A percentile compares a stretch with the other conserved stretches of the same genome.
phyloP scores from a whole-genome alignment of 805 yeast genomes.

The Kluyveromyces aestuarii region DNA sequence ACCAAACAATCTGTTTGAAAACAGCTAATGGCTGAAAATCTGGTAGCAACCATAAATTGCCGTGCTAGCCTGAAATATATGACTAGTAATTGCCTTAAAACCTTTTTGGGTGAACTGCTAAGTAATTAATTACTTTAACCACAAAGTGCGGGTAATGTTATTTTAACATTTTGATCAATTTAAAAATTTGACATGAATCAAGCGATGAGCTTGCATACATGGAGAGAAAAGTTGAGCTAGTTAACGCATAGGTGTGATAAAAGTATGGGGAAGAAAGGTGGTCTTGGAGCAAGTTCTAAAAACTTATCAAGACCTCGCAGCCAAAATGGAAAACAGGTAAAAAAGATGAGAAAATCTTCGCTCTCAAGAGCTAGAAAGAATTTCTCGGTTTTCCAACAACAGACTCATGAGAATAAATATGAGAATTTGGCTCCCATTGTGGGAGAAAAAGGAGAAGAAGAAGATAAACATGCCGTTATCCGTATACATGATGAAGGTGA shows the following conservation, averaged over 20 bases:
- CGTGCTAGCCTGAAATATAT: no score
- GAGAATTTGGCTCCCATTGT: slow-evolving; percentile 16
- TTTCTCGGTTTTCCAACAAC: slow-evolving; percentile 21
- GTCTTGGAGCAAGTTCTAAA: not conserved
- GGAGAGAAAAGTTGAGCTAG: not conserved
- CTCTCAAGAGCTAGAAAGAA: slow-evolving; percentile 22
- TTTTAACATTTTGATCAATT: not conserved
- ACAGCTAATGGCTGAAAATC: no score
- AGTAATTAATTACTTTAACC: not conserved
- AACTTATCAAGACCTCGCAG: not conserved
- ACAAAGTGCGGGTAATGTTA: not conserved
- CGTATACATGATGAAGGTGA: not conserved
- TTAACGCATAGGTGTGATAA: not conserved
- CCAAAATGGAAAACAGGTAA: slow-evolving; percentile 7
- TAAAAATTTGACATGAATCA: not conserved
- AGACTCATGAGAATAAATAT: slow-evolving; percentile 21
- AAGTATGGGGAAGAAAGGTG: not conserved
- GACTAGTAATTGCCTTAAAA: no score
- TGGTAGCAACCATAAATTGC: no score
- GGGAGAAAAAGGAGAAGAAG: slow-evolving; percentile 12
- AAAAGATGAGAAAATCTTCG: slow-evolving; percentile 26
- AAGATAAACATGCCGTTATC: slow-evolving; percentile 6
- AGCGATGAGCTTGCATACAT: not conserved
- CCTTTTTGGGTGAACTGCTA: not conserved
- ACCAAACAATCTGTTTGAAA: not conserved